These are phyloP conservation scores for Acer yangbiense DNA, from an alignment of 345 rosid species.

Conservation along the genomic window DNA sequence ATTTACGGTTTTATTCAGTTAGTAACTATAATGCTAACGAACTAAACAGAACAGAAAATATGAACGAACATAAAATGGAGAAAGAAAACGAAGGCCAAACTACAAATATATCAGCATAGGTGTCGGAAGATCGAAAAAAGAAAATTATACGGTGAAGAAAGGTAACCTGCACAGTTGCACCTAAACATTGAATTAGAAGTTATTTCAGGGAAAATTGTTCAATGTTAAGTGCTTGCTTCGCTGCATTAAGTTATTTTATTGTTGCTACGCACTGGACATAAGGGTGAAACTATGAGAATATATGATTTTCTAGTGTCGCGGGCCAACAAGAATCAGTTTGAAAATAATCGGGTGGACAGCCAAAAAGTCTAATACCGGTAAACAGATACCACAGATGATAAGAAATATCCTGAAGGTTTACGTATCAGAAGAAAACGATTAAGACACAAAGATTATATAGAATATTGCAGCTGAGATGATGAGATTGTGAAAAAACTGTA, in stretches of 20 bases:
- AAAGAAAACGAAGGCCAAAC: neutral
- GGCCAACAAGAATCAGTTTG: neutral
- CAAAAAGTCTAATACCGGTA: neutral
- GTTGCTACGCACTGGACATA: neutral
- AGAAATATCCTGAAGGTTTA: neutral
- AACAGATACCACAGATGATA: neutral
- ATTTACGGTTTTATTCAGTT: conserved; percentile 10
- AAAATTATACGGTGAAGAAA: neutral
- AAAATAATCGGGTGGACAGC: neutral
- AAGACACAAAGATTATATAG: too few species aligned
- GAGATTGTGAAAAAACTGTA: neutral
- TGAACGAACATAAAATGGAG: neutral
- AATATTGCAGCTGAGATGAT: too few species aligned
- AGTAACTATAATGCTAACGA: conserved; percentile 1
- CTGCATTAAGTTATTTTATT: neutral
- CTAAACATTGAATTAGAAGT: neutral
- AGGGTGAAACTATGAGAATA: neutral
- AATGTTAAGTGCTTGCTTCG: neutral
- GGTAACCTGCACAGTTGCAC: neutral
- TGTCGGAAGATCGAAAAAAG: neutral
- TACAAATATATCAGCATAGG: neutral
- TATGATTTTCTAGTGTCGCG: neutral
- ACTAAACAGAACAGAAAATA: neutral
- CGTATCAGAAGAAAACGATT: neutral
- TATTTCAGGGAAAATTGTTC: neutral